These are phyloP conservation scores for Rhodotorula kratochvilovae DNA, from an alignment of 768 basidiomycete species.

Conservation along the genomic window DNA sequence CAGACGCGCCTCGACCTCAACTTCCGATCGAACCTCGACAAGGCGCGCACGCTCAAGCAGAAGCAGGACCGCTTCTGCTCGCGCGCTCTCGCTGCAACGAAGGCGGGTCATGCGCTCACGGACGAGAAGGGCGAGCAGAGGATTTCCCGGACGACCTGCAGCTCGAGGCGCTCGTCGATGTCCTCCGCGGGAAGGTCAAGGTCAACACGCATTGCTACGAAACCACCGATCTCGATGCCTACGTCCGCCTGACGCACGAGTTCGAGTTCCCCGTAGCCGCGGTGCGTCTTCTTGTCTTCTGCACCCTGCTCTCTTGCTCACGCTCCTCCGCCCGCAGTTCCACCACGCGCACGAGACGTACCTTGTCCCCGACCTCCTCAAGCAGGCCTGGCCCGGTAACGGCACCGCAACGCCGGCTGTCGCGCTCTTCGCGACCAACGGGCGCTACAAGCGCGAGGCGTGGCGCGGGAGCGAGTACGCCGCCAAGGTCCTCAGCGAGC, in stretches of 20 bases:
- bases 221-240: slow-evolving; percentile 26
- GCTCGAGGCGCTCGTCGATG: slow-evolving; percentile 40
- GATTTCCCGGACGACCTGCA: slow-evolving; percentile 59
- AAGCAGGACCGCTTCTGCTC: slow-evolving; percentile 65
- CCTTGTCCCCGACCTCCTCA: slow-evolving; percentile 70
- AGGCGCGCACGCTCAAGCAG: slow-evolving; percentile 62
- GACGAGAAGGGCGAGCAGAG: slow-evolving; percentile 50
- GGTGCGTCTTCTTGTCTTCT: background rate
- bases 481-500: slow-evolving; percentile 64
- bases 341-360: slow-evolving; percentile 78
- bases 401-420: slow-evolving; percentile 56
- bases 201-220: slow-evolving; percentile 40
- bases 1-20: slow-evolving; percentile 46
- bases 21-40: slow-evolving; percentile 54
- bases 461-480: slow-evolving; percentile 78
- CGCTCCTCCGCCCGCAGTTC: slow-evolving; percentile 46
- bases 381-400: slow-evolving; percentile 63
- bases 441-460: slow-evolving; percentile 65
- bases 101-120: slow-evolving; percentile 46
- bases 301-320: no score
- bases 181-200: slow-evolving; percentile 37
- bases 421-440: slow-evolving; percentile 63
- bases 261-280: slow-evolving; percentile 72
- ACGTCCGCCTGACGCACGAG: slow-evolving; percentile 58
- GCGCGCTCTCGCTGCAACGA: slow-evolving; percentile 53